Percentiles rank a stretch among this genome's conserved stretches.
phyloP scores from a whole-genome alignment of 1,139 yeast genomes.

The Yamadazyma buinensis region DNA sequence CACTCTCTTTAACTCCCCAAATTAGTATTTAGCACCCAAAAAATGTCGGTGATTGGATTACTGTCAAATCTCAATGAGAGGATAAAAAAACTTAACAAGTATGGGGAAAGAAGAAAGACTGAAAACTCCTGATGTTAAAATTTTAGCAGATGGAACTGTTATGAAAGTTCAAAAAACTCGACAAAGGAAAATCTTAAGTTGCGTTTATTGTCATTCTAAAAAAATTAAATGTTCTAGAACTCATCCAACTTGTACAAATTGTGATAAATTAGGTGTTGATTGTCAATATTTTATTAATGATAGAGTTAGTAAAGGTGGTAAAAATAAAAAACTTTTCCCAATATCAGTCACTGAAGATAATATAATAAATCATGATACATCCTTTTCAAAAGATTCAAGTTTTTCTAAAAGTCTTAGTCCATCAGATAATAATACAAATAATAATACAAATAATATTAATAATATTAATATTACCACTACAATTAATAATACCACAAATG shows the following conservation, averaged over 20 bases:
- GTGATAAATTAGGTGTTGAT: constrained; percentile 38
- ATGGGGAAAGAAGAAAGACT: constrained; percentile 4
- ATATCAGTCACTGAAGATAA: not conserved
- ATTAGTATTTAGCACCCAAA: too few species aligned
- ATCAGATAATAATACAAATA: too few species aligned
- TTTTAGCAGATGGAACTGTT: constrained; percentile 37
- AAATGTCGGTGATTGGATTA: constrained; percentile 7
- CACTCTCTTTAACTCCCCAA: too few species aligned
- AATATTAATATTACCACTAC: too few species aligned
- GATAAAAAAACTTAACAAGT: not conserved
- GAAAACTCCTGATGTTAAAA: constrained; percentile 10
- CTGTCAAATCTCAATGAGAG: too few species aligned
- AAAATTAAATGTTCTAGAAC: constrained; percentile 58
- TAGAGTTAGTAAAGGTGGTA: constrained; percentile 48
- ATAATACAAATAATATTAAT: too few species aligned
- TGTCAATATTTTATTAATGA: constrained; percentile 59
- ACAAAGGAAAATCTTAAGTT: constrained; percentile 53
- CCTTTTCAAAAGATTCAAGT: constrained; percentile 1
- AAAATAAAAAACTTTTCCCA: constrained; percentile 13
- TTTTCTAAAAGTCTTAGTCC: constrained; percentile 3
- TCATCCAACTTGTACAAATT: constrained; percentile 46
- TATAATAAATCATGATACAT: not conserved
- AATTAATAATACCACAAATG: too few species aligned
- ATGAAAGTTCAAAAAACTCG: constrained; percentile 58
- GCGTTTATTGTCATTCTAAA: constrained; percentile 60